A percentile compares a stretch with the other conserved stretches of the same genome.
These are phyloP conservation scores for Amylocystis lapponica DNA, from an alignment of 768 basidiomycete species.

Conservation along the genomic window DNA sequence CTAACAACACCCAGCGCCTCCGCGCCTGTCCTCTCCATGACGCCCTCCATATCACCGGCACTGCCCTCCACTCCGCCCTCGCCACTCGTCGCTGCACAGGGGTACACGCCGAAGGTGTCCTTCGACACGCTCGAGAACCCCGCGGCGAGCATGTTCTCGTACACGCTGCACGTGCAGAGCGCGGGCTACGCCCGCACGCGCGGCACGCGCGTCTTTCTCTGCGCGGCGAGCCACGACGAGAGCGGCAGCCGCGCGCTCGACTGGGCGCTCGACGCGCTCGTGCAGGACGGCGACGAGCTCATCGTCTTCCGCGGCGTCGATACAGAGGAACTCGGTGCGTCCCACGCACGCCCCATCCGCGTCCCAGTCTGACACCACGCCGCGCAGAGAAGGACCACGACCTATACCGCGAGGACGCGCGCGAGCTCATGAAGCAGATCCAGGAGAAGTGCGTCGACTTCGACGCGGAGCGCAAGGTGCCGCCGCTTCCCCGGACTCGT, in stretches of 20 bases:
- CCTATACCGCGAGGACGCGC: conserved; percentile 77
- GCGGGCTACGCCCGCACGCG: conserved; percentile 72
- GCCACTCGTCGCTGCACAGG: conserved; percentile 21
- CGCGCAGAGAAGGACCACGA: conserved; percentile 68
- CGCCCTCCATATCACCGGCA: conserved; percentile 7
- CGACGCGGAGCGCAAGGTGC: conserved; percentile 71
- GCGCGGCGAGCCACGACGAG: conserved; percentile 85
- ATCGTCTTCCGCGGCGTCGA: conserved; percentile 90
- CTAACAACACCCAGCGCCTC: conserved; percentile 1
- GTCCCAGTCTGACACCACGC: not conserved
- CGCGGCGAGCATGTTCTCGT: conserved; percentile 80
- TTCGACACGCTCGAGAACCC: conserved; percentile 88
- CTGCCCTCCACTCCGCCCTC: conserved; percentile 9
- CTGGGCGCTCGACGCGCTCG: conserved; percentile 83
- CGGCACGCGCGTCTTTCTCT: conserved; percentile 83
- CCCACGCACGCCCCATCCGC: conserved; percentile 1
- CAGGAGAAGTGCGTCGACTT: conserved; percentile 75
- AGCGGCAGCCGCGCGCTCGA: conserved; percentile 85
- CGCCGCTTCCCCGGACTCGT: not conserved
- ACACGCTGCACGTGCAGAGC: conserved; percentile 78
- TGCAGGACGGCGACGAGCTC: conserved; percentile 88
- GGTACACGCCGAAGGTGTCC: conserved; percentile 63
- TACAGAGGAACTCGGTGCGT: conserved; percentile 70
- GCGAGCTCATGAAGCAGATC: conserved; percentile 72
- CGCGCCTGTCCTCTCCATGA: not conserved